phyloP scores from a whole-genome alignment of 768 basidiomycete species.

The Mycena capillaripes region DNA sequence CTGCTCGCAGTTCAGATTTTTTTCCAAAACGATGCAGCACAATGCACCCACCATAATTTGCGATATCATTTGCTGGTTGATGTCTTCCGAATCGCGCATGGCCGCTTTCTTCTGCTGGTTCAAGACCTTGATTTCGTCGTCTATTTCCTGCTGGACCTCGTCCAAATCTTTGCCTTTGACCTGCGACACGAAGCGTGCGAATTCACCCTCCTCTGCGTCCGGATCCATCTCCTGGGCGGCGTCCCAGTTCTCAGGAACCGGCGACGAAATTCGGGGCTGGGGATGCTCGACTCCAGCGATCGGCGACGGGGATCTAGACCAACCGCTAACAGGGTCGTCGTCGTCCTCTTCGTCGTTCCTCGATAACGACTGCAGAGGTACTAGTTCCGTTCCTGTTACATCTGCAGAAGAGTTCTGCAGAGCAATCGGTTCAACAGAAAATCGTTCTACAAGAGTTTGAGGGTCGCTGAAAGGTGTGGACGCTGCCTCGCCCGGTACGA shows the following conservation, averaged over 20 bases:
- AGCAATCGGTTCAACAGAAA: not conserved
- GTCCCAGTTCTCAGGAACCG: conserved; percentile 71
- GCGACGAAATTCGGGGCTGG: conserved; percentile 42
- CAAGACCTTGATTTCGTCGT: conserved; percentile 88
- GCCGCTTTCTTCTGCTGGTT: conserved; percentile 90
- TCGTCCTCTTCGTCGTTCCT: conserved; percentile 8
- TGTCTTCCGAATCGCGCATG: conserved; percentile 94
- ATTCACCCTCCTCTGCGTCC: conserved; percentile 87
- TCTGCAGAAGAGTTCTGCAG: not conserved
- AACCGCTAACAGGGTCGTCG: conserved; percentile 31
- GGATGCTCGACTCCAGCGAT: conserved; percentile 36
- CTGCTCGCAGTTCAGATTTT: conserved; percentile 53
- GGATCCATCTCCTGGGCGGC: conserved; percentile 89
- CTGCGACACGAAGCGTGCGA: conserved; percentile 92
- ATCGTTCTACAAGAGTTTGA: not conserved
- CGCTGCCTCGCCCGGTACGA: not conserved
- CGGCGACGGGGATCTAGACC: conserved; percentile 52
- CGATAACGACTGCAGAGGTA: not conserved
- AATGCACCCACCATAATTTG: conserved; percentile 76
- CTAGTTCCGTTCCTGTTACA: not conserved
- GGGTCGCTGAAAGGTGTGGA: not conserved
- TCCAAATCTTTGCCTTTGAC: conserved; percentile 90
- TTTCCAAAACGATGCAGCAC: not conserved
- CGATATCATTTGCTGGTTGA: conserved; percentile 94
- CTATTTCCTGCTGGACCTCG: conserved; percentile 88